Percentiles rank a stretch among this genome's conserved stretches.
Conservation (phyloP, 805 yeast genomes). For the Candida orba region DNA sequence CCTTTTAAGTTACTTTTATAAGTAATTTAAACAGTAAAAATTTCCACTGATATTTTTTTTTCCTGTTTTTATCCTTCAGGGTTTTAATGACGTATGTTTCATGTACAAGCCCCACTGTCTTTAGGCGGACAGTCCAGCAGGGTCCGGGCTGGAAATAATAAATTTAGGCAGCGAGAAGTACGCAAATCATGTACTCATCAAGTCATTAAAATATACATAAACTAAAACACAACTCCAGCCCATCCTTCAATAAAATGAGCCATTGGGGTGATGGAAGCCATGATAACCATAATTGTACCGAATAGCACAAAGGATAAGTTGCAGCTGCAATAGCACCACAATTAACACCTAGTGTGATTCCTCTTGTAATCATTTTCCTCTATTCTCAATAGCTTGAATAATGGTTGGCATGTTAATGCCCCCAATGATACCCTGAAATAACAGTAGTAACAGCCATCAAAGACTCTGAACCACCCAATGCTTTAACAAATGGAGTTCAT, state of each 20-base stretch:
- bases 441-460: constrained; percentile 77
- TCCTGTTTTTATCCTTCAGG: too few species aligned
- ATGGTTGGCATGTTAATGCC: constrained; percentile 52
- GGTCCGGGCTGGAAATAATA: too few species aligned
- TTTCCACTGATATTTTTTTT: too few species aligned
- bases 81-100: too few species aligned
- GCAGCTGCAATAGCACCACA: constrained; percentile 85
- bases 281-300: constrained; percentile 66
- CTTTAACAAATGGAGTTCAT: constrained; percentile 66
- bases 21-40: too few species aligned
- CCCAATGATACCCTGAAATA: constrained; percentile 71
- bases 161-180: too few species aligned
- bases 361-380: constrained; percentile 64
- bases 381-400: constrained; percentile 40
- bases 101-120: too few species aligned
- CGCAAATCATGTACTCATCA: too few species aligned
- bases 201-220: too few species aligned
- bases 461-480: constrained; percentile 61
- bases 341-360: constrained; percentile 68
- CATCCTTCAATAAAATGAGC: constrained; percentile 39
- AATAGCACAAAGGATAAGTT: constrained; percentile 63
- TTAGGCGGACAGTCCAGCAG: too few species aligned
- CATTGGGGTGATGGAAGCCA: constrained; percentile 53
- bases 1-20: too few species aligned
- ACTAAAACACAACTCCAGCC: constrained; percentile 31